Evolutionary conservation across 192 early-diverging fungal species (phyloP).

Genomic region (Rhizoclosmatium globosum): DNA sequence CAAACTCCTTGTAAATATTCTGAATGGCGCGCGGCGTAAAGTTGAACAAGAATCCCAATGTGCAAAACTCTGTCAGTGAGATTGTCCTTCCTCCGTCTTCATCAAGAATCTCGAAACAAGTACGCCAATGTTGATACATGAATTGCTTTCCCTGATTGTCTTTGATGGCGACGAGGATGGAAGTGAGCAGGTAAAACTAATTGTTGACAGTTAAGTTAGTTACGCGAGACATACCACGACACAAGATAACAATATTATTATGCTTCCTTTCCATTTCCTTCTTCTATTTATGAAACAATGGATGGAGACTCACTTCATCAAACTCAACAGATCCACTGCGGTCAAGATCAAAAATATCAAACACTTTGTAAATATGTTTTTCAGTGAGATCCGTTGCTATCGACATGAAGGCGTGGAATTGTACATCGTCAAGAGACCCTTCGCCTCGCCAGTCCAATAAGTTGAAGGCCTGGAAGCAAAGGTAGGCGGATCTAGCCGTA

Average conservation of each 20-base stretch:
- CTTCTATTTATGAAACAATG: constrained; percentile 6
- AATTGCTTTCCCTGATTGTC: constrained; percentile 55
- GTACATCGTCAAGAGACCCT: constrained; percentile 57
- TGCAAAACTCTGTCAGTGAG: constrained; percentile 53
- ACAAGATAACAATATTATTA: background rate
- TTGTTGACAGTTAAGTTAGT: too few relatives aligned
- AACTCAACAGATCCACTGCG: constrained; percentile 58
- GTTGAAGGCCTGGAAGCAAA: constrained; percentile 47
- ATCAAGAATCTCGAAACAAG: constrained; percentile 60
- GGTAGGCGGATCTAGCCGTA: constrained; percentile 44
- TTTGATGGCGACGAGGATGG: constrained; percentile 59
- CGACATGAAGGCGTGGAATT: constrained; percentile 48
- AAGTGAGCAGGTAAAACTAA: constrained; percentile 58
- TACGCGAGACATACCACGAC: too few relatives aligned
- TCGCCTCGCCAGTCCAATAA: constrained; percentile 50
- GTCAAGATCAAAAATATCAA: constrained; percentile 62
- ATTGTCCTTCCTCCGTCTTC: constrained; percentile 57
- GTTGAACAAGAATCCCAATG: constrained; percentile 58
- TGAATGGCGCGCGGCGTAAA: constrained; percentile 50
- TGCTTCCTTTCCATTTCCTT: background rate
- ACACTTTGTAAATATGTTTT: constrained; percentile 50
- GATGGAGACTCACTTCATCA: constrained; percentile 45
- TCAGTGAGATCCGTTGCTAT: constrained; percentile 49
- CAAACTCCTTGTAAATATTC: constrained; percentile 58
- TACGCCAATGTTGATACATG: constrained; percentile 59